Conservation (phyloP, 139 green algal genomes). For the Trebouxia sp. region DNA sequence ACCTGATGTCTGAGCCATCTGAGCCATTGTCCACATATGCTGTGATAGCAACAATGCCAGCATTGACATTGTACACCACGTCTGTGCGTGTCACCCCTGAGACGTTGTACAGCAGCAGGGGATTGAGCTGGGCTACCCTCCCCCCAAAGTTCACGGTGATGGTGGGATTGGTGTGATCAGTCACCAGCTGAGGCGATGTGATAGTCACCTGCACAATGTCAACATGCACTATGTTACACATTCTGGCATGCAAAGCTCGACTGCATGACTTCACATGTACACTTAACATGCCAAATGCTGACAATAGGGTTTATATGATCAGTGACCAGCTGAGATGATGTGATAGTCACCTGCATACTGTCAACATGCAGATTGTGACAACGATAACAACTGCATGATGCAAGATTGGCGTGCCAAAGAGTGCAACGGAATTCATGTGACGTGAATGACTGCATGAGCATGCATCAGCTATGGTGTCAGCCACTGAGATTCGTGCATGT, state of each 20-base stretch:
- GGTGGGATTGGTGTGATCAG: not conserved
- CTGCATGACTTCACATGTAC: not conserved
- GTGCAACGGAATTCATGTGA: too few relatives aligned
- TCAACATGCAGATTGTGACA: too few relatives aligned
- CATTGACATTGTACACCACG: constrained; percentile 26
- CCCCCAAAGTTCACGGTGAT: constrained; percentile 28
- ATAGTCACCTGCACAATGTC: not conserved
- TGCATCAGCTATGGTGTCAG: too few relatives aligned
- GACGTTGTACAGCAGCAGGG: constrained; percentile 29
- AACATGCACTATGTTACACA: not conserved
- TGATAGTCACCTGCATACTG: not conserved
- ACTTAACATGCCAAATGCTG: not conserved
- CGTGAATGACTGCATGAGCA: too few relatives aligned
- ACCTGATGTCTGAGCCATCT: constrained; percentile 12
- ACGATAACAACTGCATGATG: too few relatives aligned
- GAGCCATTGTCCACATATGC: not conserved
- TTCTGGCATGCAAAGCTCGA: not conserved
- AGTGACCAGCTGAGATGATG: not conserved
- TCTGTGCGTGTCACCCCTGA: constrained; percentile 21
- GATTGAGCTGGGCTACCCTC: constrained; percentile 24
- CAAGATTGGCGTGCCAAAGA: too few relatives aligned
- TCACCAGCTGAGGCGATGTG: not conserved
- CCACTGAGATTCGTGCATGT: too few relatives aligned
- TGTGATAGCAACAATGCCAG: constrained; percentile 9
- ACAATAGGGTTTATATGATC: too few relatives aligned